phyloP scores from a whole-genome alignment of 805 yeast species.

The Metschnikowia vanudenii region DNA sequence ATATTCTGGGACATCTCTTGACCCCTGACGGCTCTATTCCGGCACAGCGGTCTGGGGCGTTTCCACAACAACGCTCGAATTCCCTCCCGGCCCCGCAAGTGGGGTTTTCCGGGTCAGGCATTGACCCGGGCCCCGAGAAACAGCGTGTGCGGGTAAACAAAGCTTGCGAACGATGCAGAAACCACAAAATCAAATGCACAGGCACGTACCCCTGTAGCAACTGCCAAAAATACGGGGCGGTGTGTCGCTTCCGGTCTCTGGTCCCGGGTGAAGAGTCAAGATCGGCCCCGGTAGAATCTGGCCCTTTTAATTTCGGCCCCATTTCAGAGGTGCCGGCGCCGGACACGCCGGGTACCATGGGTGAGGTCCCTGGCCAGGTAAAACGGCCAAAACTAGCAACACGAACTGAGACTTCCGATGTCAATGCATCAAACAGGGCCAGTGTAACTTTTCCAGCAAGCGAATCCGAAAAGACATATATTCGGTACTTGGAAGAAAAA shows the following conservation, averaged over 20 bases:
- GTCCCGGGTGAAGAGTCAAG: slow-evolving; percentile 4
- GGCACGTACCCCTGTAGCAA: slow-evolving; percentile 51
- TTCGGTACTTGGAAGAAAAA: slow-evolving; percentile 35
- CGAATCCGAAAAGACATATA: slow-evolving; percentile 2
- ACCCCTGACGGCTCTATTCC: too few relatives aligned
- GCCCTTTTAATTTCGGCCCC: neutral
- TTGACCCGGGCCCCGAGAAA: neutral
- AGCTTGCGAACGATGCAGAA: slow-evolving; percentile 57
- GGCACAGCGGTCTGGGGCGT: too few relatives aligned
- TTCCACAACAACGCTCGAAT: too few relatives aligned
- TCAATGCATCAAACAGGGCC: neutral
- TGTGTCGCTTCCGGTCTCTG: slow-evolving; percentile 28
- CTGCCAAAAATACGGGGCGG: slow-evolving; percentile 39
- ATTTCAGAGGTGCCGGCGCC: slow-evolving; percentile 1
- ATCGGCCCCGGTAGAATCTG: neutral
- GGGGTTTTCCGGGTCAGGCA: neutral
- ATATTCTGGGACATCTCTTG: too few relatives aligned
- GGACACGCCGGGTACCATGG: neutral
- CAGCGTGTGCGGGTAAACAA: slow-evolving; percentile 43
- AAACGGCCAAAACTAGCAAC: neutral
- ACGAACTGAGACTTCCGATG: neutral
- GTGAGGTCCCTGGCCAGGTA: neutral
- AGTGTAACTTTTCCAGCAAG: neutral
- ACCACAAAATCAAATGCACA: slow-evolving; percentile 57
- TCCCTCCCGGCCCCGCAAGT: too few relatives aligned